These are phyloP conservation scores for Rhododendron vialii DNA, from an alignment of 148 eudicot genomes.

Conservation along the genomic window DNA sequence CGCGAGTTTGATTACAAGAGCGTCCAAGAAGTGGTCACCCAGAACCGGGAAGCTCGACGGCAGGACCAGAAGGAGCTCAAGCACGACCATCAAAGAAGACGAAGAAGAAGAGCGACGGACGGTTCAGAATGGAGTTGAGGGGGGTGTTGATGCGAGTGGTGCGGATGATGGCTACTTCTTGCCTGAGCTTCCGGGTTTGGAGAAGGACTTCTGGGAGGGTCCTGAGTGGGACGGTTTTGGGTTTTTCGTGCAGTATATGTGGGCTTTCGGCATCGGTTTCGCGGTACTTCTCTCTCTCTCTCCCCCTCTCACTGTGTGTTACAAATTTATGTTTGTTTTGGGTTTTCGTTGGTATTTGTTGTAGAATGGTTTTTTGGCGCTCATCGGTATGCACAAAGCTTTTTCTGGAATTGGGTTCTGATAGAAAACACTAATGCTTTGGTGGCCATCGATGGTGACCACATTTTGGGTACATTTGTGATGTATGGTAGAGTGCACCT, in stretches of 20 bases:
- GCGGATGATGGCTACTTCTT: constrained; percentile 43
- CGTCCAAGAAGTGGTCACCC: constrained; percentile 47
- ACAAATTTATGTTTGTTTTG: background rate
- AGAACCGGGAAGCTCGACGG: constrained; percentile 68
- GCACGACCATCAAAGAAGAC: constrained; percentile 29
- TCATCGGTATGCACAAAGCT: background rate
- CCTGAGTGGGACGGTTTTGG: constrained; percentile 79
- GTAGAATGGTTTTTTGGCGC: constrained; percentile 1
- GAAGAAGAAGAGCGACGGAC: constrained; percentile 9
- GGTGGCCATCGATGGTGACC: too few relatives aligned
- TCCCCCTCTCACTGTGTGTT: background rate
- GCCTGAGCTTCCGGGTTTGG: constrained; percentile 65
- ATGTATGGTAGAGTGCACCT: background rate
- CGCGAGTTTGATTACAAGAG: constrained; percentile 33
- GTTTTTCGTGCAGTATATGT: constrained; percentile 80
- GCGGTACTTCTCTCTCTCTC: constrained; percentile 41
- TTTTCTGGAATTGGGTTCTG: background rate
- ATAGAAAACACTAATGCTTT: background rate
- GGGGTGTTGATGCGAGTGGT: constrained; percentile 8
- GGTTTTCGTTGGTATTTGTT: background rate
- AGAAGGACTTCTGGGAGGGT: constrained; percentile 79
- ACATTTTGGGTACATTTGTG: background rate
- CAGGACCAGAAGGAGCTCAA: constrained; percentile 46
- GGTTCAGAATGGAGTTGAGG: constrained; percentile 8
- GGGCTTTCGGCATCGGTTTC: constrained; percentile 92